These are phyloP conservation scores for Penicillium paxilli DNA, from an alignment of 495 filamentous ascomycete genomes.

Conservation along the genomic window DNA sequence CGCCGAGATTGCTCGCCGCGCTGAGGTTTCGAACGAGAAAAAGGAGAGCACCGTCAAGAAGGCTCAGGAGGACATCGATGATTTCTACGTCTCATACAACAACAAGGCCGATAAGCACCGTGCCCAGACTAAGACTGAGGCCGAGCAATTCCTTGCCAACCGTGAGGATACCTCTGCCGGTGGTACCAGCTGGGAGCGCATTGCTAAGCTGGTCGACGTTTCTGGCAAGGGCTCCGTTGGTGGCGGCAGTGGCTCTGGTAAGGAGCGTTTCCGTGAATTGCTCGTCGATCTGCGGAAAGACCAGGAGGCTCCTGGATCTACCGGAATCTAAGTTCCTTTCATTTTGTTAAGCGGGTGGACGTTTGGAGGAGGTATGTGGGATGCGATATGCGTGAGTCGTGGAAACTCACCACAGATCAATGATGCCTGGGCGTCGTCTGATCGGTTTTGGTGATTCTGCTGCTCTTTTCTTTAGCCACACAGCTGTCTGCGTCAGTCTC, in stretches of 20 bases:
- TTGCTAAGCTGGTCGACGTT: slow-evolving; percentile 93
- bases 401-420: neutral
- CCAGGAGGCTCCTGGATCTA: slow-evolving; percentile 84
- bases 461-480: slow-evolving; percentile 16
- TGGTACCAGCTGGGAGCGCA: slow-evolving; percentile 97
- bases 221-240: slow-evolving; percentile 89
- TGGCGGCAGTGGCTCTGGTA: slow-evolving; percentile 83
- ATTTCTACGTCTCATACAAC: slow-evolving; percentile 99
- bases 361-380: slow-evolving; percentile 1
- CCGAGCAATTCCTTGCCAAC: slow-evolving; percentile 87
- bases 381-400: neutral
- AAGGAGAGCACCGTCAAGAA: slow-evolving; percentile 80
- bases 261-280: slow-evolving; percentile 92
- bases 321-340: slow-evolving; percentile 36
- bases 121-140: slow-evolving; percentile 80
- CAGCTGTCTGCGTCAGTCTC: slow-evolving; percentile 9
- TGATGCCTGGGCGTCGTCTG: slow-evolving; percentile 1
- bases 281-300: slow-evolving; percentile 88
- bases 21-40: slow-evolving; percentile 71
- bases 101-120: slow-evolving; percentile 91
- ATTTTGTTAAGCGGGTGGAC: neutral
- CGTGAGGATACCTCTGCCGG: slow-evolving; percentile 90
- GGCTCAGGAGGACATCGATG: slow-evolving; percentile 88
- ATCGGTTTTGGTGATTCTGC: slow-evolving; percentile 3
- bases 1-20: slow-evolving; percentile 70